Base-by-base conservation (phyloP, 805 yeast genomes). In the Myxozyma kluyveri region DNA sequence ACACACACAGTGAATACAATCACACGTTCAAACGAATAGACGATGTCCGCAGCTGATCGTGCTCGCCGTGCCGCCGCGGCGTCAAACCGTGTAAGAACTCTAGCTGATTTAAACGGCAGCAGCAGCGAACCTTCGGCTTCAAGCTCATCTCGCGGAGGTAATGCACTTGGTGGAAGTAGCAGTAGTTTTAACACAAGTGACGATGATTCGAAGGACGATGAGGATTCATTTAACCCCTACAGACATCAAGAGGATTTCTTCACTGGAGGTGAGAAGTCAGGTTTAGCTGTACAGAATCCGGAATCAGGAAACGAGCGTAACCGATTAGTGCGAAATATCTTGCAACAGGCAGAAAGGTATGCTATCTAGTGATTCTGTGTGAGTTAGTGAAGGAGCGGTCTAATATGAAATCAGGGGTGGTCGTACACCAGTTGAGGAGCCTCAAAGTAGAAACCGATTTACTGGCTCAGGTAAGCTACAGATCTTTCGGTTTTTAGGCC, bases 221-320 rank as follows among this genome's bases (percentile, higher is more conserved):
- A 32, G 19, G 42, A 42, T 22, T 51, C 52, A 22, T 24, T 49
- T 10, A 47, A 52, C 27, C 45, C 41, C 27, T 27, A 48, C 6
- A 35, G 49, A n/a, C 57, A 42, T 21, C 64, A 67, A 14, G 73
- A 75, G 56, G 61, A 76, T 67, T 62, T 70, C 63, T 67, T 79
- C 67, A 76, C 82, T 2, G 83, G 83, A 12, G 83, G 83, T 48
- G 90, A 85, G 64, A 84, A 84, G 67, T 81, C 87, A 3, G 90
- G 79, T 2, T 72, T 85, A 61, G 86, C 85, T 51, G 93, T 85
- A 14, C 88, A 85, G 64, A 83, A 84, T 63, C 90, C 89, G 12
- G 70, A 72, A 45, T 29, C 42, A 18, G 71, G 54, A 18, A 51
- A 48, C 5, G 55, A 52, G 21, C 60, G 62, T 18, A 47, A 31